Conservation (phyloP, 1,284 basidiomycete species). For the Albatrellus sp. region DNA sequence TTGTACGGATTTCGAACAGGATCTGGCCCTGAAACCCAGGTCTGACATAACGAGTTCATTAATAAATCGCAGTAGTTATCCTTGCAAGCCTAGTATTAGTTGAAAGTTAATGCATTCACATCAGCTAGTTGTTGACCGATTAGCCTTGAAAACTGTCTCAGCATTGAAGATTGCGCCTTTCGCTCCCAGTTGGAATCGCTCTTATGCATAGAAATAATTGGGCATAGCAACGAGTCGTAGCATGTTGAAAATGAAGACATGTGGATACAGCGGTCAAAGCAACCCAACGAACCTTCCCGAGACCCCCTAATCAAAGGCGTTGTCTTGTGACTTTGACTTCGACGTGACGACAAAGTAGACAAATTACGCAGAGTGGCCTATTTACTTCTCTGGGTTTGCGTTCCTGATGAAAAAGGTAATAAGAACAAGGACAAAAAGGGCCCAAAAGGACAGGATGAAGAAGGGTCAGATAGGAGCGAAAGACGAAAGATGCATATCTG, state of each 20-base stretch:
- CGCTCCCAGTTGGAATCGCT: neutral
- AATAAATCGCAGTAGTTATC: too few species aligned
- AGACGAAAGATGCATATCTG: constrained; percentile 74
- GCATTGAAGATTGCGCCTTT: too few species aligned
- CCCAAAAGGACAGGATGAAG: constrained; percentile 6
- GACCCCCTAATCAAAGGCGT: neutral
- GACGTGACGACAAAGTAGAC: neutral
- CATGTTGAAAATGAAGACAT: constrained; percentile 5
- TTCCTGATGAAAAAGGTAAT: constrained; percentile 43
- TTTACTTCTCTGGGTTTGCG: constrained; percentile 73
- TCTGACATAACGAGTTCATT: too few species aligned
- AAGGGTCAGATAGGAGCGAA: constrained; percentile 84
- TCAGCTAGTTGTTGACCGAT: too few species aligned
- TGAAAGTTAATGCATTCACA: too few species aligned
- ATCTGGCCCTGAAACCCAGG: constrained; percentile 20
- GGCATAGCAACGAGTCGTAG: constrained; percentile 4
- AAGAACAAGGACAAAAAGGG: constrained; percentile 15
- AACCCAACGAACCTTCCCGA: neutral
- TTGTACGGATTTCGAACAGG: constrained; percentile 37
- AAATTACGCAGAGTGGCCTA: neutral
- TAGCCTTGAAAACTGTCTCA: too few species aligned
- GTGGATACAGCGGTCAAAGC: constrained; percentile 9
- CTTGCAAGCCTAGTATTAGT: too few species aligned
- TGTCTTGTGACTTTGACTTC: neutral
- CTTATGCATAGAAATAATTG: neutral